These are phyloP conservation scores for Pseudogymnoascus sp. DNA, from an alignment of 2,329 filamentous ascomycete species.

Conservation along the genomic window DNA sequence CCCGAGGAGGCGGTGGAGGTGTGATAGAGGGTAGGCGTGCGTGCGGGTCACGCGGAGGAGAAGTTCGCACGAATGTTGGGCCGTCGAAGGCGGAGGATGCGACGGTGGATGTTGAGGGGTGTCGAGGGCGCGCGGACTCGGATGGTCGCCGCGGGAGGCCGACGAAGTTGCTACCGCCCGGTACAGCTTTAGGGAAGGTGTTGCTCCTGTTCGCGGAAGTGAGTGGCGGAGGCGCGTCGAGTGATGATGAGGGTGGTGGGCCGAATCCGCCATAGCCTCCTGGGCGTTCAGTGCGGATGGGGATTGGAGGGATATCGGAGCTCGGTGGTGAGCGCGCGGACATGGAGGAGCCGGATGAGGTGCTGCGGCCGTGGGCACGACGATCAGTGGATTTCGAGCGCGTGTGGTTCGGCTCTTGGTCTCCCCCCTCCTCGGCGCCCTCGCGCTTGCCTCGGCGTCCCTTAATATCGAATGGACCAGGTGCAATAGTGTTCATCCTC, in stretches of 20 bases:
- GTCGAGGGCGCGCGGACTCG: not conserved
- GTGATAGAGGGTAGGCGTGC: not conserved
- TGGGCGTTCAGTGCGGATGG: slow-evolving; percentile 26
- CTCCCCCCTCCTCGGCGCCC: slow-evolving; percentile 16
- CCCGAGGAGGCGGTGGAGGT: slow-evolving; percentile 14
- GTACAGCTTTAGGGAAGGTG: not conserved
- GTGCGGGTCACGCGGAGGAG: not conserved
- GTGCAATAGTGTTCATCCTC: slow-evolving; percentile 56
- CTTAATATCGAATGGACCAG: slow-evolving; percentile 54
- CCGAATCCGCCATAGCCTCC: slow-evolving; percentile 53
- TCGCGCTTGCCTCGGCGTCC: slow-evolving; percentile 26
- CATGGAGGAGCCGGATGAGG: not conserved
- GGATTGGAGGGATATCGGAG: not conserved
- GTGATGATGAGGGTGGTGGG: slow-evolving; percentile 28
- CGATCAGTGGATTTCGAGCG: not conserved
- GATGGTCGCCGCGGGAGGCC: not conserved
- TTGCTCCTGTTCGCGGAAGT: not conserved
- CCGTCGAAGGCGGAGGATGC: not conserved
- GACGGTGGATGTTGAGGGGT: not conserved
- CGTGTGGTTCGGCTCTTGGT: not conserved
- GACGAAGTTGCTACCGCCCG: not conserved
- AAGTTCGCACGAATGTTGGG: not conserved
- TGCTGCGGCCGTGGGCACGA: not conserved
- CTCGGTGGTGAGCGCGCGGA: not conserved
- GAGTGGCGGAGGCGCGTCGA: not conserved